phyloP scores from a whole-genome alignment of 257 asterid genomes.

The Lantana camara region DNA sequence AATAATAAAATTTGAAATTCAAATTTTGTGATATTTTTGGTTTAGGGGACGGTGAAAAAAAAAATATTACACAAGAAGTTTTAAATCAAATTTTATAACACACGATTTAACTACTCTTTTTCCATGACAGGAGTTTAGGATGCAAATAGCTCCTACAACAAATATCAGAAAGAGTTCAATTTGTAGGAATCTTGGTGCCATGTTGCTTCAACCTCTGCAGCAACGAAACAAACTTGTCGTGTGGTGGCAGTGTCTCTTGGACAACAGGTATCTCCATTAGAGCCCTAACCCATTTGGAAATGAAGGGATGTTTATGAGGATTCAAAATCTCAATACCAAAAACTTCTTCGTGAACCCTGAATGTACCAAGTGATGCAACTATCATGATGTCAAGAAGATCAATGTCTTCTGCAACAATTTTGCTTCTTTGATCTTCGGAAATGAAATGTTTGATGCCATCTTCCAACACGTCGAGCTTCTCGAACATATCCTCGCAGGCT shows the following conservation, averaged over 20 bases:
- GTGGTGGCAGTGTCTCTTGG: conserved; percentile 33
- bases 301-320: conserved; percentile 38
- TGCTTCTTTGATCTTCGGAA: conserved; percentile 20
- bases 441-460: conserved; percentile 33
- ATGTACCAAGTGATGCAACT: conserved; percentile 41
- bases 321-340: conserved; percentile 37
- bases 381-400: conserved; percentile 39
- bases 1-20: no score
- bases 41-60: no score
- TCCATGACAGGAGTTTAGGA: no score
- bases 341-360: conserved; percentile 35
- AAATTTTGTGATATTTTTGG: no score
- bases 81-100: no score
- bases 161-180: neutral
- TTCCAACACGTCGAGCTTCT: conserved; percentile 36
- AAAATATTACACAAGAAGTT: no score
- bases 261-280: conserved; percentile 35
- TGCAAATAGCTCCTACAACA: no score
- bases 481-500: conserved; percentile 25
- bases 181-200: neutral
- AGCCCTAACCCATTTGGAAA: conserved; percentile 38
- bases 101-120: no score
- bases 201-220: neutral
- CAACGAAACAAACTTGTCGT: conserved; percentile 24
- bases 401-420: neutral